Conservation (phyloP, 2,329 filamentous ascomycete species). For the Pseudocercospora macadamiae region DNA sequence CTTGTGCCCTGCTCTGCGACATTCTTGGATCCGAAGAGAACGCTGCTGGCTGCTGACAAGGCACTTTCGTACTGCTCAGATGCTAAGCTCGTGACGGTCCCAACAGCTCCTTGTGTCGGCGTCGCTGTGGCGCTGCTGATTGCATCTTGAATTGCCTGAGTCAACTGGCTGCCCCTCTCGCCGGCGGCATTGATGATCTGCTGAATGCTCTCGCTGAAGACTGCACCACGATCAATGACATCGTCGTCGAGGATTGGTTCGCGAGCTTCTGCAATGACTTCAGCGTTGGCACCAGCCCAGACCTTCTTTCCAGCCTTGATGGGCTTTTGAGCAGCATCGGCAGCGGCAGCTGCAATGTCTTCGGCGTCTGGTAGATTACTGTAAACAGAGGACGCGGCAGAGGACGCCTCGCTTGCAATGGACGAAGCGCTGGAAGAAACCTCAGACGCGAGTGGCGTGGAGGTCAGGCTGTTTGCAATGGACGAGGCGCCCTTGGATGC, state of each 20-base stretch:
- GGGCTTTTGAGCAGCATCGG: constrained; percentile 18
- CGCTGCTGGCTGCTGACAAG: constrained; percentile 59
- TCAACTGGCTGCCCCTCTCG: constrained; percentile 57
- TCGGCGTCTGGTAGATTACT: constrained; percentile 19
- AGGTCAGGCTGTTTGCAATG: constrained; percentile 33
- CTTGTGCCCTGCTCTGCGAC: constrained; percentile 51
- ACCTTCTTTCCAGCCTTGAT: constrained; percentile 46
- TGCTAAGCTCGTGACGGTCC: constrained; percentile 57
- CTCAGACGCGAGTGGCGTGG: constrained; percentile 23
- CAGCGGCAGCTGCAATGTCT: constrained; percentile 21
- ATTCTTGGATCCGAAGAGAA: constrained; percentile 55
- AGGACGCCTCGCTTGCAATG: constrained; percentile 34
- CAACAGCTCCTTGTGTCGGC: constrained; percentile 52
- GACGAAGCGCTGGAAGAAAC: constrained; percentile 28
- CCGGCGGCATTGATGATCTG: constrained; percentile 56
- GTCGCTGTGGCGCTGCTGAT: constrained; percentile 49
- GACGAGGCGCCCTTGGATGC: constrained; percentile 25
- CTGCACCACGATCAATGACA: constrained; percentile 42
- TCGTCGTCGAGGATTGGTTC: constrained; percentile 53
- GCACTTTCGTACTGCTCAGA: constrained; percentile 61
- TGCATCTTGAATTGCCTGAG: constrained; percentile 60
- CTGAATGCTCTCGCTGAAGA: constrained; percentile 56
- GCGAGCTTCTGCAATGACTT: constrained; percentile 52
- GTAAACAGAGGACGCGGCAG: constrained; percentile 27
- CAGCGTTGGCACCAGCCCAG: constrained; percentile 58